These are phyloP conservation scores for Colletotrichum camelliae DNA, from an alignment of 2,329 filamentous ascomycete genomes.

Conservation along the genomic window DNA sequence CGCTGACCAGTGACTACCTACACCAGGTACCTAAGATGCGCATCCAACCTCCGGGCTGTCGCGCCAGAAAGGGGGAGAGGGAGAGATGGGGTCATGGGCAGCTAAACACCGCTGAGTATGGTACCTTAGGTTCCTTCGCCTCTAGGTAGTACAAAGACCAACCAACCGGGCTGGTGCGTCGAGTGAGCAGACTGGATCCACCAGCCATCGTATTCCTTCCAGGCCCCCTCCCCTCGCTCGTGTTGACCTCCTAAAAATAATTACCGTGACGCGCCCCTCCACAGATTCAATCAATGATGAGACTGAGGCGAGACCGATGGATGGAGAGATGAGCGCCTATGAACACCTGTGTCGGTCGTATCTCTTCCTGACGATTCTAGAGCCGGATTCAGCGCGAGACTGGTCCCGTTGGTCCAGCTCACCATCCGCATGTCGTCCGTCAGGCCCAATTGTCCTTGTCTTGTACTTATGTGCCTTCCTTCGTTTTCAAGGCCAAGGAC, in stretches of 20 bases:
- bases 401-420: not conserved
- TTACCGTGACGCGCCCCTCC: slow-evolving; percentile 6
- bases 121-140: no score
- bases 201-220: slow-evolving; percentile 17
- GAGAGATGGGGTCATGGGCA: not conserved
- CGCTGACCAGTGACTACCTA: not conserved
- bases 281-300: slow-evolving; percentile 14
- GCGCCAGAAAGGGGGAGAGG: not conserved
- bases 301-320: not conserved
- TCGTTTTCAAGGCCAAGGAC: not conserved
- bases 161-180: not conserved
- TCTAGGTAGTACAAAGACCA: not conserved
- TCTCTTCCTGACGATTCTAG: not conserved
- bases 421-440: not conserved
- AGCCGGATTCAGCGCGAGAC: not conserved
- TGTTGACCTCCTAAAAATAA: slow-evolving; percentile 22
- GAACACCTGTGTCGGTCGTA: not conserved
- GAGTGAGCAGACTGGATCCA: slow-evolving; percentile 1
- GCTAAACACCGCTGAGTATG: not conserved
- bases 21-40: not conserved
- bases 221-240: slow-evolving; percentile 3
- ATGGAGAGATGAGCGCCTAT: not conserved
- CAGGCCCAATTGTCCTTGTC: not conserved
- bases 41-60: not conserved
- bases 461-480: not conserved